Percentiles rank a stretch among this genome's conserved stretches.
phyloP scores from a whole-genome alignment of 495 filamentous ascomycete genomes.

The Aspergillus nidulans region DNA sequence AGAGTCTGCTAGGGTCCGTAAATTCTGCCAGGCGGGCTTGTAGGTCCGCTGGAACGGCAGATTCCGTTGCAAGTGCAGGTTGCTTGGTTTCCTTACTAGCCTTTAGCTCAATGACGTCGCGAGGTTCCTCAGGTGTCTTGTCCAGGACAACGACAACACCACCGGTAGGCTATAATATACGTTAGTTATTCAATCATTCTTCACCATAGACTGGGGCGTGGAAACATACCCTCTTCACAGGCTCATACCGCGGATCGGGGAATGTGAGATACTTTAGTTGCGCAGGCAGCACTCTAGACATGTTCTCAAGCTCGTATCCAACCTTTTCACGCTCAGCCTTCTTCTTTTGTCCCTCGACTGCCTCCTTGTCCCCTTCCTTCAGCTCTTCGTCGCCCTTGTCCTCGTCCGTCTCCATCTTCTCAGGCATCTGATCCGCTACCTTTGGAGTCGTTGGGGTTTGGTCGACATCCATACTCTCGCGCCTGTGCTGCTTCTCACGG shows the following conservation, averaged over 20 bases:
- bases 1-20: slow-evolving; percentile 17
- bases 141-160: slow-evolving; percentile 90
- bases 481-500: slow-evolving; percentile 67
- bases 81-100: slow-evolving; percentile 73
- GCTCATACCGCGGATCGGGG: slow-evolving; percentile 78
- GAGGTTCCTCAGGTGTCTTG: slow-evolving; percentile 71
- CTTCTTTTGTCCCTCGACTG: slow-evolving; percentile 59
- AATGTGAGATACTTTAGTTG: slow-evolving; percentile 96
- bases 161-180: slow-evolving; percentile 68
- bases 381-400: slow-evolving; percentile 57
- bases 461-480: slow-evolving; percentile 87
- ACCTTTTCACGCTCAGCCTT: slow-evolving; percentile 94
- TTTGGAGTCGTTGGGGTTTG: slow-evolving; percentile 71
- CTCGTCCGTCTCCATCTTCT: slow-evolving; percentile 90
- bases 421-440: slow-evolving; percentile 56
- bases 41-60: slow-evolving; percentile 41
- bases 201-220: background rate
- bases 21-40: slow-evolving; percentile 31
- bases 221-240: slow-evolving; percentile 82
- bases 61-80: slow-evolving; percentile 47
- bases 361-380: slow-evolving; percentile 63
- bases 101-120: slow-evolving; percentile 78
- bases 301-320: slow-evolving; percentile 93
- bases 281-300: slow-evolving; percentile 87
- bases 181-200: slow-evolving; percentile 37